Percentiles rank a stretch among this genome's conserved stretches.
These are phyloP conservation scores for Diplodia intermedia DNA, from an alignment of 2,329 filamentous ascomycete genomes.

Conservation along the genomic window DNA sequence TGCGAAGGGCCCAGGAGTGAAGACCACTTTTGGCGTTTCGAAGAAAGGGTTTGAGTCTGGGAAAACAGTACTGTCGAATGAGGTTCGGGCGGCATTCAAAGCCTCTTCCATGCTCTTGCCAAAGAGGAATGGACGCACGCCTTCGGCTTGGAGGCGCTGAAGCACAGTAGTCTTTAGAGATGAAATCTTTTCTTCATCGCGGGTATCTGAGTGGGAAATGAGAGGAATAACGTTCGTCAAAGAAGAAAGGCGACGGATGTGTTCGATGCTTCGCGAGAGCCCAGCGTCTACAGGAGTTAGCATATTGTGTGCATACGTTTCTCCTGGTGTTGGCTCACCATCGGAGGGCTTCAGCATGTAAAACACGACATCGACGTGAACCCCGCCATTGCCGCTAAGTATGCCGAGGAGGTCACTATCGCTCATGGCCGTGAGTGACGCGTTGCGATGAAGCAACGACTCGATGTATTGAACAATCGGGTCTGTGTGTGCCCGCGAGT, in stretches of 20 bases:
- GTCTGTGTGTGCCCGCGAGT: constrained; percentile 44
- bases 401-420: constrained; percentile 79
- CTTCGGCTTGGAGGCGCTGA: constrained; percentile 58
- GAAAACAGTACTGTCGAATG: constrained; percentile 35
- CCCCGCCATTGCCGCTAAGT: constrained; percentile 80
- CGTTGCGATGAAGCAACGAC: constrained; percentile 68
- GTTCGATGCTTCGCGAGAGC: constrained; percentile 69
- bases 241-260: constrained; percentile 71
- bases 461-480: constrained; percentile 72
- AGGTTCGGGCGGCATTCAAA: constrained; percentile 41
- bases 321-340: constrained; percentile 64
- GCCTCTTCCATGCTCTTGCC: constrained; percentile 51
- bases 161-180: constrained; percentile 66
- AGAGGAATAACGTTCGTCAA: constrained; percentile 87
- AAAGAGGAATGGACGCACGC: constrained; percentile 73
- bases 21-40: constrained; percentile 18
- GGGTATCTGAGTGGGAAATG: constrained; percentile 76
- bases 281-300: constrained; percentile 41
- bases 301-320: constrained; percentile 31
- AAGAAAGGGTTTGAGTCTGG: constrained; percentile 37
- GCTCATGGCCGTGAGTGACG: constrained; percentile 66
- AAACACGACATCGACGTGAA: constrained; percentile 83
- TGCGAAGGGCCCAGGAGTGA: constrained; percentile 65
- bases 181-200: constrained; percentile 64
- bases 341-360: constrained; percentile 73